phyloP scores from a whole-genome alignment of 768 basidiomycete genomes.

The Tephrocybe sp. region DNA sequence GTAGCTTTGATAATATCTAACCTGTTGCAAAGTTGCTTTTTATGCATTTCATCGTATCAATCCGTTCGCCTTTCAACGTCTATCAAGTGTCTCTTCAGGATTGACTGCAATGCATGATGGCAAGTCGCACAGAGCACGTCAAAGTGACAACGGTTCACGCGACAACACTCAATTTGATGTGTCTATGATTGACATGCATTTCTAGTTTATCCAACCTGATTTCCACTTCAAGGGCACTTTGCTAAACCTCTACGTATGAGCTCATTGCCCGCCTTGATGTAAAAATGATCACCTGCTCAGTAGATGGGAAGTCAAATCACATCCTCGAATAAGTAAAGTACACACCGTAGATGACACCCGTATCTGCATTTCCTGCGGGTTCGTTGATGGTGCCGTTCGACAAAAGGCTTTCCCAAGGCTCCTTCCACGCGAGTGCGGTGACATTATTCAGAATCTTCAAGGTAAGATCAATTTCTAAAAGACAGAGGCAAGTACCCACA shows the following conservation, averaged over 20 bases:
- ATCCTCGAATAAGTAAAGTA: background rate
- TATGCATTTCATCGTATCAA: background rate
- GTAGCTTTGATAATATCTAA: constrained; percentile 5
- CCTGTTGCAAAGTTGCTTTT: background rate
- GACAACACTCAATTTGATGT: background rate
- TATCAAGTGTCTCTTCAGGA: too few relatives aligned
- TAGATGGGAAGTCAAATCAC: background rate
- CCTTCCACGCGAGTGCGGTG: constrained; percentile 16
- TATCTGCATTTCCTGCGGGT: constrained; percentile 15
- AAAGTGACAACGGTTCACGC: background rate
- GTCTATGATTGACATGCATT: too few relatives aligned
- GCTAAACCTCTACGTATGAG: constrained; percentile 44
- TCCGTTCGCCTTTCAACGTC: background rate
- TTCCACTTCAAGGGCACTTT: constrained; percentile 24
- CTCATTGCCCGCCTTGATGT: constrained; percentile 52
- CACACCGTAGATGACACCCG: constrained; percentile 30
- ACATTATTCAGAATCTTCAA: constrained; percentile 14
- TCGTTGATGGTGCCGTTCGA: constrained; percentile 19
- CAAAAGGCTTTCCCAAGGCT: constrained; percentile 18
- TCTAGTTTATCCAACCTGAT: too few relatives aligned
- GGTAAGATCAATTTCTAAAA: background rate
- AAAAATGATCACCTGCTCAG: constrained; percentile 59
- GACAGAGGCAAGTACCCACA: background rate
- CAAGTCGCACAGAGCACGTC: too few relatives aligned
- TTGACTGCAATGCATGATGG: too few relatives aligned